These are phyloP conservation scores for Houttuynia cordata DNA, from an alignment of 164 flowering plant genomes.

Conservation along the genomic window DNA sequence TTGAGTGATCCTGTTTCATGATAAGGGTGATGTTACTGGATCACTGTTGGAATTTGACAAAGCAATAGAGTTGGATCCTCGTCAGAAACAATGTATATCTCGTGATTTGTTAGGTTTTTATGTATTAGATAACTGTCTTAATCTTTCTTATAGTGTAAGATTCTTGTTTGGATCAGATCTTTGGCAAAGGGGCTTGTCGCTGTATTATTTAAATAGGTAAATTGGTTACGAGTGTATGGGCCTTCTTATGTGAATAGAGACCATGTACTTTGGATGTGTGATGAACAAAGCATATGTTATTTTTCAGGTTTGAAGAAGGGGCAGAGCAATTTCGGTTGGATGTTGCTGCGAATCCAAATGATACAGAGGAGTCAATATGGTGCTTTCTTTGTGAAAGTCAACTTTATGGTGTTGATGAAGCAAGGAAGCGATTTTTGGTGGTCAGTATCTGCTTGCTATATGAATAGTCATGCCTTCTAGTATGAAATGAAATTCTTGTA, in stretches of 20 bases:
- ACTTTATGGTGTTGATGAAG: conserved; percentile 67
- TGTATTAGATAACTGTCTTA: too few relatives aligned
- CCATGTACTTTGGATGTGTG: neutral
- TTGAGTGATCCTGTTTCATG: too few relatives aligned
- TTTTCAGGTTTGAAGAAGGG: conserved; percentile 75
- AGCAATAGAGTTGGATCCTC: conserved; percentile 81
- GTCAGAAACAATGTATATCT: conserved; percentile 82
- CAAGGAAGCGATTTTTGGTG: conserved; percentile 67
- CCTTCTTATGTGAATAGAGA: neutral
- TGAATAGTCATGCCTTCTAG: neutral
- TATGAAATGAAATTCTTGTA: too few relatives aligned
- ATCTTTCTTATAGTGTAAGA: neutral
- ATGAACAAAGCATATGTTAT: neutral
- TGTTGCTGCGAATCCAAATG: conserved; percentile 93
- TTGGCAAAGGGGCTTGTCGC: conserved; percentile 93
- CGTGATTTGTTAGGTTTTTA: neutral
- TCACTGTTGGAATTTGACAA: conserved; percentile 70
- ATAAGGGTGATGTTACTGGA: conserved; percentile 78
- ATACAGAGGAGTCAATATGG: conserved; percentile 98
- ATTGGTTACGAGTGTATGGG: neutral
- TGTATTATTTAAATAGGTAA: conserved; percentile 90
- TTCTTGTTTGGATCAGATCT: conserved; percentile 38
- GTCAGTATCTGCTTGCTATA: conserved; percentile 20
- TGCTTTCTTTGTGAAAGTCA: conserved; percentile 94
- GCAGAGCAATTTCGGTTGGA: conserved; percentile 92